Percentiles rank a stretch among this genome's conserved stretches.
Evolutionary conservation across 75 land plant species (phyloP).

Genomic region (Pinus taeda): DNA sequence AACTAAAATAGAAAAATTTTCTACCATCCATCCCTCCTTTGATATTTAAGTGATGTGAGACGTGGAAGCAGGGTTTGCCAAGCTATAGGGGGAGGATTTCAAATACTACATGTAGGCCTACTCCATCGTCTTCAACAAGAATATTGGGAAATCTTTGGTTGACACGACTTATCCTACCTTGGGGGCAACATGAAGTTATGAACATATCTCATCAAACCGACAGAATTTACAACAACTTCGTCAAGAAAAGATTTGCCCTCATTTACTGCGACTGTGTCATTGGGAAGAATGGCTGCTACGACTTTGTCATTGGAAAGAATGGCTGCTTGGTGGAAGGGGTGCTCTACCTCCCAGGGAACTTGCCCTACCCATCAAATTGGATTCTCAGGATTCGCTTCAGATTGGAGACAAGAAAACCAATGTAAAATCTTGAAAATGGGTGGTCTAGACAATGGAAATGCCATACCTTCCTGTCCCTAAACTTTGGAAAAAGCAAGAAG

Average conservation of each 20-base stretch:
- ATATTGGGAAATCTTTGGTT: constrained; percentile 83
- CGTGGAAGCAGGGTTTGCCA: constrained; percentile 93
- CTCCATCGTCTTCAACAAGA: constrained; percentile 88
- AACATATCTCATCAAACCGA: constrained; percentile 97
- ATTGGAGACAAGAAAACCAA: constrained; percentile 79
- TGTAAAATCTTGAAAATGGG: too few relatives aligned
- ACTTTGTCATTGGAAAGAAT: constrained; percentile 37
- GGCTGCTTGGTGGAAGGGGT: constrained; percentile 91
- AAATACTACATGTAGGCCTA: constrained; percentile 99
- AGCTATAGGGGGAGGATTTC: constrained; percentile 98
- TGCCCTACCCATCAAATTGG: constrained; percentile 73
- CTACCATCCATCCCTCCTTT: too few relatives aligned
- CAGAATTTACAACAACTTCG: constrained; percentile 94
- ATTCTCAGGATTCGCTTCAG: constrained; percentile 92
- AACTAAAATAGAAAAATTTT: too few relatives aligned
- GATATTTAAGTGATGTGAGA: constrained; percentile 14
- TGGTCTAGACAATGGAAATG: too few relatives aligned
- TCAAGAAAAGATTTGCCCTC: constrained; percentile 79
- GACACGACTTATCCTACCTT: constrained; percentile 84
- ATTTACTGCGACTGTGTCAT: constrained; percentile 42
- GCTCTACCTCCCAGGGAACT: constrained; percentile 72
- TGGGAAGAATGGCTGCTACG: constrained; percentile 16
- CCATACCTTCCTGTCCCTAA: too few relatives aligned
- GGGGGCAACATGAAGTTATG: constrained; percentile 76
- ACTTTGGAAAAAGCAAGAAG: too few relatives aligned